Base-by-base conservation (phyloP, 2,329 filamentous ascomycete species). In the Botrytis fragariae region DNA sequence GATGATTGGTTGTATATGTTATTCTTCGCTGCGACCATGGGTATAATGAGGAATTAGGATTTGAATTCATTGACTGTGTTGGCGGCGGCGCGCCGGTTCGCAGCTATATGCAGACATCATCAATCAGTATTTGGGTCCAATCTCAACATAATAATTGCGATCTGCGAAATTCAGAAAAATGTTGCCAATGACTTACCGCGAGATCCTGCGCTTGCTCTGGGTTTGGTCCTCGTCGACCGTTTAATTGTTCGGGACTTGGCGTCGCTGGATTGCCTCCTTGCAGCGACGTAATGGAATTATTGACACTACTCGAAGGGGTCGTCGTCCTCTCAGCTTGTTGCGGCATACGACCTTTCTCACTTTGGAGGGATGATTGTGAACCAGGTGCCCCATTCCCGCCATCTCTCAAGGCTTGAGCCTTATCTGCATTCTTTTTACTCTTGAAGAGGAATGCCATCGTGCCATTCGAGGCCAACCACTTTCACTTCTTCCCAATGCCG, bases 21-120 rank as follows among this genome's bases (percentile, higher is more conserved):
- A 99, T 83, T 72, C 93, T 90, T 74, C 94, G 91, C 81, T 97
- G 93, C 76, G 95, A 97, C 96, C 96, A 99, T 0, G 96, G 96
- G 81, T 98, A 99, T 72, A 97, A 89, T 8, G 94, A 94, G 59
- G 91, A 86, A 82, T 95, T 96, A 59, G 90, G 87, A 75, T 89
- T 88, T 76, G 83, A 81, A 75, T 75, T 79, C 73, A 78, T 77
- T 59, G 78, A 75, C 76, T 79, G 79, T 45, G 80, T 68, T 78
- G 80, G 73, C 80, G 82, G 71, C 72, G 77, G 74, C 61, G 74
- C 74, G 44, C 84, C 87, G 80, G 89, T 91, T 77, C 88, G 87
- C 77, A 86, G 84, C 86, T 91, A 81, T 62, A 64, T 54, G 44
- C 61, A 71, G 65, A 57, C 62, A 65, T 74, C 70, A 74, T 69